Base-by-base conservation (phyloP, 73 alveolate genomes). In the Paramecium octaurelia region DNA sequence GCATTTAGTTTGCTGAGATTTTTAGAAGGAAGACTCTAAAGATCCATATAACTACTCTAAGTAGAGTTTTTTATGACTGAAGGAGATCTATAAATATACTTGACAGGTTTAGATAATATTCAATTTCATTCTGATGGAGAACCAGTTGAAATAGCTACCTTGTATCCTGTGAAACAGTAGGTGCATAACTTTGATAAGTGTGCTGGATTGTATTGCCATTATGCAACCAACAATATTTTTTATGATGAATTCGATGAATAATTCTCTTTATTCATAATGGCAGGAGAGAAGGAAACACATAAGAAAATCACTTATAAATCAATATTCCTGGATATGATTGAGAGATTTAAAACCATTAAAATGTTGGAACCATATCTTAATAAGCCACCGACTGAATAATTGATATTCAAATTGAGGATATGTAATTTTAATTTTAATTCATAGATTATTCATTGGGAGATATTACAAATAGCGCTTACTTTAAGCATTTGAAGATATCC, bases 51-150 rank as follows among this genome's bases (percentile, higher is more conserved):
- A 70, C 27, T 38, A 71, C 18, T 89, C 31, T 12, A 71, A 44
- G 75, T 89, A 8, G 94, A 89, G 35, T 89, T 89, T 50, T 89
- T 89, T 46, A 43, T 89, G 77, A 89, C 86, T 70, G 94, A 89
- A 27, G 64, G 84, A 4, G 94, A 83, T 89, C 31, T 70, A 42
- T 59, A 70, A 73, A 50, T 64, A 11, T 83, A 59, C 46, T 73
- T 83, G 50, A 83, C 92, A 4, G 94, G 92, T 0, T 77, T 70
- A 34, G 88, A 89, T 59, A 43, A 34, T 21, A 43, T 70, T 12
- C 24, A 38, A 58, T 89, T 42, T 89, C 70, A 48, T 48, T 35
- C 75, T 11, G 92, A 89, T 89, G 94, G 84, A 24, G 77, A 70
- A 29, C 71, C 57, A 16, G 16, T 89, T 42, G 94, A 89, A 9